Base-by-base conservation (phyloP, 2,329 filamentous ascomycete genomes). In the Rhynchosporium graminicola region DNA sequence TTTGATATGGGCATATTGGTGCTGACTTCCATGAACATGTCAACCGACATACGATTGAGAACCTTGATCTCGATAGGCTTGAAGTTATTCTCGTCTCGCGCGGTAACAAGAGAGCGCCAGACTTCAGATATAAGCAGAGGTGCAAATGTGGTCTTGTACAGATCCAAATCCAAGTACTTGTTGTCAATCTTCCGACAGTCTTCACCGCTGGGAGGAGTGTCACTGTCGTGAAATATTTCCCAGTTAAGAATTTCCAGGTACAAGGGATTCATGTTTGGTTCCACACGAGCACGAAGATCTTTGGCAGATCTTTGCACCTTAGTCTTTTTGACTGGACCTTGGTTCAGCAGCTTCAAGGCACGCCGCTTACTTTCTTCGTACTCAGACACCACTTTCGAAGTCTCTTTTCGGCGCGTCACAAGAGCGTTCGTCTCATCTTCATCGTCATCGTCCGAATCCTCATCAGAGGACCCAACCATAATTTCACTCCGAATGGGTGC, bases 171-270 rank as follows among this genome's bases (percentile, higher is more conserved):
- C 33, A 80, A 76, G 76, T 97, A 99, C 0, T 85, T 86, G 65
- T 91, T 88, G 4, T 89, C 87, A 10, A 99, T 94, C 59, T 86
- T 81, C 52, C 83, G 86, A 72, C 94, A 96, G 50, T 86, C 82
- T 54, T 87, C 87, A 15, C 86, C 86, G 57, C 85, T 88, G 0
- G 95, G 93, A 5, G 95, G 95, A 63, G 93, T 90, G 71, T 93
- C 91, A 33, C 92, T 92, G 51, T 87, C 80, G 71, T 97, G 90
- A 75, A 97, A 99, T 68, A 96, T 96, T 68, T 99, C 91, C 95
- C 95, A 99, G 61, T 89, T 85, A 3, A 99, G 84, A 57, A 99
- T 92, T 20, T 88, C 88, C 70, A 90, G 88, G 74, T 98, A 95
- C 36, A 99, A 78, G 15, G 86, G 82, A 43, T 92, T 89, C 77